Evolutionary conservation across 805 yeast genomes (phyloP), one percentile per base, ranked within the genome.

Genomic region (Wickerhamomyces tratensis): DNA sequence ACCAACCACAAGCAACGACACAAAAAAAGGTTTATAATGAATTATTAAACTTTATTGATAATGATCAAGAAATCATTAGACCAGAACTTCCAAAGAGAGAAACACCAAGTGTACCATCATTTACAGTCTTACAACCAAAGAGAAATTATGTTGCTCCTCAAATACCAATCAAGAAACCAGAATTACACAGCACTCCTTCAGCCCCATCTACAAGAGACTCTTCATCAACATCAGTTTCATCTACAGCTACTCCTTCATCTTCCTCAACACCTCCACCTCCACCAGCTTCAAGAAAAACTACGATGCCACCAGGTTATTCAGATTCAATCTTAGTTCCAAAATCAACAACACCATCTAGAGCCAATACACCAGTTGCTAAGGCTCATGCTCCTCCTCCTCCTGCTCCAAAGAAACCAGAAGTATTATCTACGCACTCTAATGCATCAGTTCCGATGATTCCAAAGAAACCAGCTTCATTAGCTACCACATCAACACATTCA

Each of bases 281-380:
- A 3, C 63, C 64, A 10, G 54, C 56, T 7, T 54, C 65, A 20
- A 53, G 65, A 37, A 61, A 57, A 40, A 41, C 53, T 3, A 33
- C 49, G 13, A 52, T 63, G 6, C 70, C 70, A 29, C 71, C 70
- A 7, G 69, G 70, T 0, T 64, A 58, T 38, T 53, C 57, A 31
- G 63, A 56, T 25, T 34, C 54, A 5, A 47, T 66, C 7, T 44
- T 67, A 37, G 58, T 61, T 5, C 69, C 69, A 26, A 63, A 50
- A 46, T 61, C 56, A 14, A 46, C 54, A 3, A 43, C 50, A 12
- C 54, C 52, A 35, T 49, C 43, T 31, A 45, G 46, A 38, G 39
- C 40, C 37, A 47, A 36, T 13, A 46, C 53, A 10, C 53, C 57
- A 15, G 41, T 33, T 25, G 41, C 42, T 36, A 37, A 53, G 43